phyloP scores from a whole-genome alignment of 2,329 filamentous ascomycete genomes.

The Seiridium cupressi region DNA sequence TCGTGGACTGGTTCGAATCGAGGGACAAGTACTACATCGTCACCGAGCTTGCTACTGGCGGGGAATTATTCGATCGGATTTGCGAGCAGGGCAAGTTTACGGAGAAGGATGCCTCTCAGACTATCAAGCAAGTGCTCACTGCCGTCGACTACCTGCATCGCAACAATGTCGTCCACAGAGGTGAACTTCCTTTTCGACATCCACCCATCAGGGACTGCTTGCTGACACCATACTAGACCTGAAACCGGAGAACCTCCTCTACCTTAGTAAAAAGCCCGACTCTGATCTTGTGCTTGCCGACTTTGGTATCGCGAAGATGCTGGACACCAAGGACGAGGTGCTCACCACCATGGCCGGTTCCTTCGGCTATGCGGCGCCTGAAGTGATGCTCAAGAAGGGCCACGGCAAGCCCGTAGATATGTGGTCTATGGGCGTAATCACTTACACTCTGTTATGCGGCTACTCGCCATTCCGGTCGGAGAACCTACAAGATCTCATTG shows the following conservation, averaged over 20 bases:
- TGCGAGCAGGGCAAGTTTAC: constrained; percentile 98
- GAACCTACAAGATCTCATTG: constrained; percentile 87
- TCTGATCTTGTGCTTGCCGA: constrained; percentile 93
- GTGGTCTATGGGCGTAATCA: constrained; percentile 99
- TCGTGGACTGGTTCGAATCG: constrained; percentile 99
- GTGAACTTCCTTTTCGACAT: constrained; percentile 40
- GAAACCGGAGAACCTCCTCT: constrained; percentile 96
- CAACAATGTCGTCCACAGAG: constrained; percentile 94
- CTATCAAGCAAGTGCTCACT: constrained; percentile 88
- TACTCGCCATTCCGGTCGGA: constrained; percentile 98
- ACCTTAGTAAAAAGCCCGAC: constrained; percentile 72
- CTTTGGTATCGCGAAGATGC: constrained; percentile 98
- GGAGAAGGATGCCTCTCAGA: constrained; percentile 95
- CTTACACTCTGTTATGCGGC: constrained; percentile 94
- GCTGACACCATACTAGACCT: constrained; percentile 61
- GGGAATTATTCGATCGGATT: constrained; percentile 96
- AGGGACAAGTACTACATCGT: constrained; percentile 99
- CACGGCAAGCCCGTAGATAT: constrained; percentile 98
- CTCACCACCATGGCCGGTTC: constrained; percentile 98
- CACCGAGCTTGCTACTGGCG: constrained; percentile 91
- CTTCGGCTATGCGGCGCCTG: constrained; percentile 94
- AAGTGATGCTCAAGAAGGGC: constrained; percentile 96
- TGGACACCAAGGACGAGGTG: constrained; percentile 86
- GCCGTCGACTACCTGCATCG: constrained; percentile 93
- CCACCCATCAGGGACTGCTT: constrained; percentile 7